Base-by-base conservation (phyloP, 768 basidiomycete species). In the Hydnomerulius pinastri region DNA sequence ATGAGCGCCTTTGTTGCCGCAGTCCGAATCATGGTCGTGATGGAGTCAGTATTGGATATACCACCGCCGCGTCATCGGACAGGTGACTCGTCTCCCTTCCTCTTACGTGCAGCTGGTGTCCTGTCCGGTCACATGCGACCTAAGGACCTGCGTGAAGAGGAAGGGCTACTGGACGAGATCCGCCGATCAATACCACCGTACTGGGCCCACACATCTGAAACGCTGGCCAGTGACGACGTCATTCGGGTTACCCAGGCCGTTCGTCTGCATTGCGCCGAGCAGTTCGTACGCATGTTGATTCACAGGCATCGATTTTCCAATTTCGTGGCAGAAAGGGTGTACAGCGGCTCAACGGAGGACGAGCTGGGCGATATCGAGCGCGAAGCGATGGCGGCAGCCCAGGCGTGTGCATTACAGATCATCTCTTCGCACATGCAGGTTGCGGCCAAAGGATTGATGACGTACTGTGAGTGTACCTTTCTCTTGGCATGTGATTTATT, bases 221-320 rank as follows among this genome's bases (percentile, higher is more conserved):
- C 90, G 12, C 73, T 93, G 58, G 82, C 81, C 9, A 87, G 85
- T 59, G 85, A 88, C 18, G 93, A 96, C 70, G 91, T 91, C 6
- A 87, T 96, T 51, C 79, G 94, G 25, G 77, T 95, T 49, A 95
- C 92, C 1, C 93, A 97, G 69, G 86, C 92, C 0, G 89, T 90
- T 57, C 77, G 92, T 50, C 68, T 96, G 49, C 85, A 93, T 60
- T 94, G 91, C 59, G 81, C 90, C 24, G 91, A 94, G 64, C 91
- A 94, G 60, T 88, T 86, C 60, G 87, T 91, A 40, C 76, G 91
- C 52, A 81, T 96, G 78, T 74, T 97, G 63, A 92, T 97, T 29
- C 86, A 93, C 67, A 81, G 94, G 38, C 91, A 95, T 71, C 80
- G 91, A 46, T 91, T 90, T 65, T 86, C 86, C 28, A 86, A 89